Evolutionary conservation across 129 eudicot species (phyloP), one percentile per base, ranked within the genome.

Genomic region (Escallonia herrerae): DNA sequence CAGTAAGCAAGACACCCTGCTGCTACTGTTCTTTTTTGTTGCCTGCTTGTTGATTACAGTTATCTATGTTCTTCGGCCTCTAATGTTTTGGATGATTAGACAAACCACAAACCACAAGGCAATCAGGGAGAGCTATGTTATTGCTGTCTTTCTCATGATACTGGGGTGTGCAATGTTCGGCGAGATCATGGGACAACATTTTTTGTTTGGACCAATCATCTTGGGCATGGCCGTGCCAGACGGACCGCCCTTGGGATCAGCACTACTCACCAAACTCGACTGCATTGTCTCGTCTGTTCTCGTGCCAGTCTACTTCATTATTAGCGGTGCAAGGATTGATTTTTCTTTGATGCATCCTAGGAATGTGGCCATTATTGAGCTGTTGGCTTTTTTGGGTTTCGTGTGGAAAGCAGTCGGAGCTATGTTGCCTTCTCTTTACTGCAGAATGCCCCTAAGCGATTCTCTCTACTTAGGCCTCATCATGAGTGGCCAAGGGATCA

Each of bases 191-290:
- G 70, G 64, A 11, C 63, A 53, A 22, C 49, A 52, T 56, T 67
- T 55, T 11, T 0, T 72, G 46, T 6, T 72, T 15, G 76, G 76
- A 44, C 48, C 63, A 9, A 63, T 52, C 42, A 43, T 63, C 15
- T 8, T 64, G 8, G 76, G 76, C 5, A 15, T 67, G 5, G 70
- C 65, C n/a, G n/a, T n/a, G n/a, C n/a, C n/a, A n/a, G n/a, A n/a
- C n/a, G n/a, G n/a, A n/a, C n/a, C n/a, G n/a, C 76, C 76, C 3
- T 49, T 72, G 38, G 76, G 76, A 6, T 61, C 76, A 2, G 43
- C 70, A 5, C 10, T 72, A 4, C 64, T 56, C 1, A 37, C 47
- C 3, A 72, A 56, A 43, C 38, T 72, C 15, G 76, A 72, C 1
- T 12, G 56, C 39, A 63, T 72, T 11, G 41, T 72, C 4, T 44